Conservation (phyloP, 1,284 basidiomycete species). For the Papiliotrema flavescens region DNA sequence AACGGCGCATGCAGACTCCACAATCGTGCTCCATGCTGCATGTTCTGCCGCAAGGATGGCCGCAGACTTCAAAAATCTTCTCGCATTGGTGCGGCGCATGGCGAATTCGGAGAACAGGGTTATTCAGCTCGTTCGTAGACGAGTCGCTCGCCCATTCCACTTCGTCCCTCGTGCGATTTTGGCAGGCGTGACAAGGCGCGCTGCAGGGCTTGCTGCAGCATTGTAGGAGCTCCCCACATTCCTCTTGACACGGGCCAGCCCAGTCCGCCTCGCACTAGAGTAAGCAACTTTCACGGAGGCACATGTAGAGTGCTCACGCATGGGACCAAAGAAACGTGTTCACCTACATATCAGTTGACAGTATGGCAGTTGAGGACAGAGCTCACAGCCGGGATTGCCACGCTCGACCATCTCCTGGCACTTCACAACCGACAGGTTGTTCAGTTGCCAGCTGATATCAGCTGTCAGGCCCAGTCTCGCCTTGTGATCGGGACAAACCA, state of each 20-base stretch:
- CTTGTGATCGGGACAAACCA: conserved; percentile 53
- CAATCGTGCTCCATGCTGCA: background rate
- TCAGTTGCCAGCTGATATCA: conserved; percentile 52
- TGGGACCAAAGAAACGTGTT: too few relatives aligned
- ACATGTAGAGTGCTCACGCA: too few relatives aligned
- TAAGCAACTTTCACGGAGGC: too few relatives aligned
- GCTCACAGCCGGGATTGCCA: background rate
- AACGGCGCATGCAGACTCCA: background rate
- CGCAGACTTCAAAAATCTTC: conserved; percentile 1
- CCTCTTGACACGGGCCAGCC: too few relatives aligned
- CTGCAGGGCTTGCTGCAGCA: too few relatives aligned
- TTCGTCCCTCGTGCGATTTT: too few relatives aligned
- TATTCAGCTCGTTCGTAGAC: conserved; percentile 53
- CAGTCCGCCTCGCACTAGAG: too few relatives aligned
- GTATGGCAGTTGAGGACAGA: too few relatives aligned
- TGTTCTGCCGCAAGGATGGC: conserved; percentile 2
- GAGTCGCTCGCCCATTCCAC: conserved; percentile 48
- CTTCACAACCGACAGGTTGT: conserved; percentile 51
- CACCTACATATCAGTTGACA: too few relatives aligned
- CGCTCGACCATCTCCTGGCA: conserved; percentile 52
- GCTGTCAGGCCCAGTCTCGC: background rate
- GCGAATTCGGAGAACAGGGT: background rate
- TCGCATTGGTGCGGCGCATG: conserved; percentile 3
- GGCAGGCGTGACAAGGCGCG: too few relatives aligned
- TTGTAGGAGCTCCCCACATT: too few relatives aligned